These are phyloP conservation scores for Haplosporangium sp. DNA, from an alignment of 371 early-diverging fungal species.

Conservation along the genomic window DNA sequence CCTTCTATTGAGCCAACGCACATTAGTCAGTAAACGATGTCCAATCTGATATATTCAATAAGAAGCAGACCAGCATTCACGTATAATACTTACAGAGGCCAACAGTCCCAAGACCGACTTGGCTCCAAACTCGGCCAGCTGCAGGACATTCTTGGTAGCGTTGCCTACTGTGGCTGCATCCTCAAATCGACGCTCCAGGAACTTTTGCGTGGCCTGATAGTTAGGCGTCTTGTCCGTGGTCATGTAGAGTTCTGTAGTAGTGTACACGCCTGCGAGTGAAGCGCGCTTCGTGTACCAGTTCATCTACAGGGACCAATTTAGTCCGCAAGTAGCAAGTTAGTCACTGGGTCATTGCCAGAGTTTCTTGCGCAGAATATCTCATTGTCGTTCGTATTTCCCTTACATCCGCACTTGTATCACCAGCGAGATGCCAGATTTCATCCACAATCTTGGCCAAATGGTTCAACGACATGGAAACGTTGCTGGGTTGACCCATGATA, in stretches of 20 bases:
- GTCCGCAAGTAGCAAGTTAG: background rate
- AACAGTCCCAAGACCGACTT: conserved; percentile 60
- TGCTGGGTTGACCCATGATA: conserved; percentile 83
- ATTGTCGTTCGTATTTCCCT: conserved; percentile 13
- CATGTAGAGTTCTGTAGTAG: conserved; percentile 92
- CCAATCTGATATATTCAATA: background rate
- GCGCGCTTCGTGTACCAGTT: conserved; percentile 91
- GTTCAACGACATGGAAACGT: conserved; percentile 74
- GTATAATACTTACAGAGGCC: conserved; percentile 55
- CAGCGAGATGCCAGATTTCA: conserved; percentile 90
- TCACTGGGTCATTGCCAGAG: no score
- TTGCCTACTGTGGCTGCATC: conserved; percentile 74
- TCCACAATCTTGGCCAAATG: conserved; percentile 81
- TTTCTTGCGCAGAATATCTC: no score
- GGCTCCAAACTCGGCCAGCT: conserved; percentile 61
- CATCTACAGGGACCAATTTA: conserved; percentile 60
- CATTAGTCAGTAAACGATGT: no score
- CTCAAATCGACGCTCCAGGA: conserved; percentile 81
- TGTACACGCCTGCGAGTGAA: conserved; percentile 82
- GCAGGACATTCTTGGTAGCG: conserved; percentile 61
- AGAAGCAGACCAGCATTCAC: background rate
- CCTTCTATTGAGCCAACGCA: conserved; percentile 22
- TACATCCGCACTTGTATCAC: conserved; percentile 86
- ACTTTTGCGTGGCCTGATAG: conserved; percentile 76
- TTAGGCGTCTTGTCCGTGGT: conserved; percentile 83